phyloP scores from a whole-genome alignment of 208 protist genomes.

The Kentomonas sorsogonicus region DNA sequence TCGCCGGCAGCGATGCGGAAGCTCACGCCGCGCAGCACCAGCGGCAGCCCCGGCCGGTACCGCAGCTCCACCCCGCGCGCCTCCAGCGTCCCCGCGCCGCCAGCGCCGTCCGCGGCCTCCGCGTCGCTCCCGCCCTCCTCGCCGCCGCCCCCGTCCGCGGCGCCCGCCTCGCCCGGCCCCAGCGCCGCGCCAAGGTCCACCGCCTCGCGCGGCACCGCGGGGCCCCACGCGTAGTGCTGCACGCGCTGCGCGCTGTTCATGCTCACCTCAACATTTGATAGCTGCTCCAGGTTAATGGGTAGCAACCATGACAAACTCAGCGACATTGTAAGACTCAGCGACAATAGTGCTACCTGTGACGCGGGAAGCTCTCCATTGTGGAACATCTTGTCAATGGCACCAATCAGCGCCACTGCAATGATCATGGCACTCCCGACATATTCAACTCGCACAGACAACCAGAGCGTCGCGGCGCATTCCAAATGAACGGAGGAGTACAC shows the following conservation, averaged over 20 bases:
- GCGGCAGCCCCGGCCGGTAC: conserved; percentile 57
- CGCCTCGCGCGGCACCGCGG: no score
- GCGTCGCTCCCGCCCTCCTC: no score
- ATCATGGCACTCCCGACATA: conserved; percentile 76
- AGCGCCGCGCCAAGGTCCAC: no score
- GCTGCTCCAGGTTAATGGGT: conserved; percentile 46
- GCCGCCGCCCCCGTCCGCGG: no score
- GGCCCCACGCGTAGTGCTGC: no score
- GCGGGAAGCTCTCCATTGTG: conserved; percentile 2
- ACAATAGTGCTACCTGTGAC: conserved; percentile 44
- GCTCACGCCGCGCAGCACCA: conserved; percentile 54
- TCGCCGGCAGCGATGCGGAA: conserved; percentile 49
- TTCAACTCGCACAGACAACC: conserved; percentile 88
- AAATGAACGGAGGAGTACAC: conserved; percentile 46
- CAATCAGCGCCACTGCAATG: conserved; percentile 31
- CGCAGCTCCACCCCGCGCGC: conserved; percentile 56
- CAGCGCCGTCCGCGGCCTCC: no score
- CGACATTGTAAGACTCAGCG: conserved; percentile 54
- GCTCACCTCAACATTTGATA: conserved; percentile 51
- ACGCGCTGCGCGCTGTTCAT: conserved; percentile 87
- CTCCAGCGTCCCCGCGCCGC: no score
- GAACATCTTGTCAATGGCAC: conserved; percentile 40
- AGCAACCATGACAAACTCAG: conserved; percentile 51
- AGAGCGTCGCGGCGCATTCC: conserved; percentile 57
- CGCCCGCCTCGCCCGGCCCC: no score